These are phyloP conservation scores for Arachis stenosperma DNA, from an alignment of 306 rosid species.

Conservation along the genomic window DNA sequence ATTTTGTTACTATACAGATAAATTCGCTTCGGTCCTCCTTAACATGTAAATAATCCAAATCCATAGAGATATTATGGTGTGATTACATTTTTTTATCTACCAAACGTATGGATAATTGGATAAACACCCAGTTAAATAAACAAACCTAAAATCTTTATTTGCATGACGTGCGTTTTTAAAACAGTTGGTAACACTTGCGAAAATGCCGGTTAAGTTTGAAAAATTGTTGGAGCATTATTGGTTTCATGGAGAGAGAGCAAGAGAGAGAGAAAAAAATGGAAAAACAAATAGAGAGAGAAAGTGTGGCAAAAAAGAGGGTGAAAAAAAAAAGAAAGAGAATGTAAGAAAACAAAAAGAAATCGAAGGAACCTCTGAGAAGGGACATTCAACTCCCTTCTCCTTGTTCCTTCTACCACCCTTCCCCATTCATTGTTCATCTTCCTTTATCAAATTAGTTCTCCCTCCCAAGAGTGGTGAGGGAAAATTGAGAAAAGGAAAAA, in stretches of 20 bases:
- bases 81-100: too few relatives aligned
- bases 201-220: conserved; percentile 37
- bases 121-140: too few relatives aligned
- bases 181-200: conserved; percentile 43
- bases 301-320: not conserved
- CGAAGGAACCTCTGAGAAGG: conserved; percentile 33
- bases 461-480: conserved; percentile 40
- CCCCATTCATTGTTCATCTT: conserved; percentile 30
- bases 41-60: too few relatives aligned
- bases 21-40: too few relatives aligned
- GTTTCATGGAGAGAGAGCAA: conserved; percentile 40
- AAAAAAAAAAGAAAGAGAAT: conserved; percentile 28
- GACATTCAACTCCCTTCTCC: conserved; percentile 47
- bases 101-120: too few relatives aligned
- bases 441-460: conserved; percentile 17
- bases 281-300: conserved; percentile 16
- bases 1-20: too few relatives aligned
- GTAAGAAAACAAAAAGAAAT: conserved; percentile 32
- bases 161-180: conserved; percentile 18
- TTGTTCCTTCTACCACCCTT: conserved; percentile 18
- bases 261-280: conserved; percentile 30
- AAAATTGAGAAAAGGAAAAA: not conserved
- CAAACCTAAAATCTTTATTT: too few relatives aligned
- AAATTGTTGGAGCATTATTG: conserved; percentile 41
- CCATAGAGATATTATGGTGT: too few relatives aligned